Base-by-base conservation (phyloP, 2,329 filamentous ascomycete species). In the Pseudocercospora cruenta region DNA sequence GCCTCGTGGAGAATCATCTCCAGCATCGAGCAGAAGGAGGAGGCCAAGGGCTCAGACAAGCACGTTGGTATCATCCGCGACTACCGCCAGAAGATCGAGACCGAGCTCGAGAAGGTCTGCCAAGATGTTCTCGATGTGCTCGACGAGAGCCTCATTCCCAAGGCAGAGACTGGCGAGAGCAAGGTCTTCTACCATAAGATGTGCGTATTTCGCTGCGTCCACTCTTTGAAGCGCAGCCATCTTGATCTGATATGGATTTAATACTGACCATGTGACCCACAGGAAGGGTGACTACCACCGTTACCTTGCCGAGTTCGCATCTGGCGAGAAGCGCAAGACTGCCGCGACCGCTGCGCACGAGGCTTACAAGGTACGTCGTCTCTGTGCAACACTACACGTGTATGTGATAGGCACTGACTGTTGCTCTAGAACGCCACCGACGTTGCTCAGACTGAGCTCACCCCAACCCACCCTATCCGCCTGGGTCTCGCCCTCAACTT, bases 111-210 rank as follows among this genome's bases (percentile, higher is more conserved):
- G 88, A 92, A 94, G 86, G 93, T 97, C 83, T 98, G 94, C 89
- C 90, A 97, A 85, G 94, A 98, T 85, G 93, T 97, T 75, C 91
- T 98, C 75, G 91, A 97, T 77, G 94, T 98, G 75, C 87, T 98
- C 73, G 94, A 97, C 81, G 87, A 97, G 79, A 90, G 89, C 80
- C 87, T 98, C 78, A 98, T 98, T 80, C 94, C 94, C 82, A 94
- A 95, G 84, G 94, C 94, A 80, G 91, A 95, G 84, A 91, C 92
- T 74, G 94, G 94, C 85, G 94, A 98, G 88, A 97, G 93, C 82
- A 98, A 97, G 90, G 94, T 98, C 81, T 98, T 98, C 84, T 98
- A 98, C 87, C 94, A 97, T 91, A 98, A 98, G 90, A 98, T 98
- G 94, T 97, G 85, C 76, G 92, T 87, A 33, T 33, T 55, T 33